Conservation (phyloP, 257 asterid genomes). For the Forsythia viridissima region DNA sequence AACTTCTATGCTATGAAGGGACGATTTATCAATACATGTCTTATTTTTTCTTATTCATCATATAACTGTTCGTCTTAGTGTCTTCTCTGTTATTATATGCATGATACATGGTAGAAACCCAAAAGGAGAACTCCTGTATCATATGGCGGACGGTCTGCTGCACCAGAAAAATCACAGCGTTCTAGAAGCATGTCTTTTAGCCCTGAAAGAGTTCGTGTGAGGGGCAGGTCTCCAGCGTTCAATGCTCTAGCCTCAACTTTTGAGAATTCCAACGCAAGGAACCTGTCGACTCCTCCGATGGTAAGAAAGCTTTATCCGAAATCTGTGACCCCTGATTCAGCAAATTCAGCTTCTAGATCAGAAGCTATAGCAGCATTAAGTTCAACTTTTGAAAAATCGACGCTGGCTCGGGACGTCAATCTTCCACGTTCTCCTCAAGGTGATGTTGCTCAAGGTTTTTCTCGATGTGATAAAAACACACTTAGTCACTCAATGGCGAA, state of each 20-base stretch:
- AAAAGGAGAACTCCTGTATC: constrained; percentile 75
- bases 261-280: constrained; percentile 76
- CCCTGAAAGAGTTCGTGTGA: constrained; percentile 96
- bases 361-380: constrained; percentile 70
- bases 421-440: constrained; percentile 75
- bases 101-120: constrained; percentile 62
- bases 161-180: constrained; percentile 86
- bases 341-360: constrained; percentile 51
- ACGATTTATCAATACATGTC: neutral
- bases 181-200: constrained; percentile 97
- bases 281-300: constrained; percentile 89
- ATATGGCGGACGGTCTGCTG: constrained; percentile 78
- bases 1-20: neutral
- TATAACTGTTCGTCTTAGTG: neutral
- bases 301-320: constrained; percentile 84
- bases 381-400: constrained; percentile 60
- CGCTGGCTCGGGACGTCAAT: constrained; percentile 60
- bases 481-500: neutral
- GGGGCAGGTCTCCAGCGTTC: constrained; percentile 99
- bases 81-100: constrained; percentile 11
- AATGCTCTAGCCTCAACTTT: constrained; percentile 93
- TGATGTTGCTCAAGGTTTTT: constrained; percentile 23
- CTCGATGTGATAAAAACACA: neutral
- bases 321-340: constrained; percentile 82
- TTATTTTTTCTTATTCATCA: neutral